These are phyloP conservation scores for Zoysia pacifica DNA, from an alignment of 176 grass and related monocot species.

Conservation along the genomic window DNA sequence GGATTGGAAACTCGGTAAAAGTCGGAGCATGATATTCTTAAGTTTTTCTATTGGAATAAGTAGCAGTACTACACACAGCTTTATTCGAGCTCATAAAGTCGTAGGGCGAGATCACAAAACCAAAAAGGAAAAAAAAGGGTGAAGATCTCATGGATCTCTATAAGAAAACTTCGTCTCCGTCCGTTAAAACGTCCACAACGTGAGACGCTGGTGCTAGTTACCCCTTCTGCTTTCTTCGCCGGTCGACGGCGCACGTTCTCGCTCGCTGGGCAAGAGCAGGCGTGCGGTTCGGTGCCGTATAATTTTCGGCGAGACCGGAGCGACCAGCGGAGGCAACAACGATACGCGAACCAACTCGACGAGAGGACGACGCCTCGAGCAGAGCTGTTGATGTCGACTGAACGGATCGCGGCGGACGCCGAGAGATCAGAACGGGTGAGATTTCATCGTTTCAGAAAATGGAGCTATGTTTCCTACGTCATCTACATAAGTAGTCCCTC, in stretches of 20 bases:
- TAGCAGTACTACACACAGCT: no score
- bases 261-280: background rate
- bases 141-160: no score
- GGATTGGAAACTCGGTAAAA: no score
- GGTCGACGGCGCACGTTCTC: background rate
- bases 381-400: constrained; percentile 11
- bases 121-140: background rate
- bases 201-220: background rate
- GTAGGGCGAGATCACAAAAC: background rate
- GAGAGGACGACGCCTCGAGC: background rate
- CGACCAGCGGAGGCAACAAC: background rate
- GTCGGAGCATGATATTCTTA: no score
- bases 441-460: no score
- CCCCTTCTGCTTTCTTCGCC: constrained; percentile 2
- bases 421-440: background rate
- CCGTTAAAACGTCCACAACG: constrained; percentile 3
- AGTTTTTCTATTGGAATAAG: no score
- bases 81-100: background rate
- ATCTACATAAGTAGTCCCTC: no score
- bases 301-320: constrained; percentile 12
- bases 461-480: no score
- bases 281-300: constrained; percentile 24
- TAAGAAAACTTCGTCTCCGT: background rate
- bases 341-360: constrained; percentile 25
- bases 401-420: background rate